Conservation (phyloP, 768 basidiomycete genomes). For the Nevesoporus exiguus region DNA sequence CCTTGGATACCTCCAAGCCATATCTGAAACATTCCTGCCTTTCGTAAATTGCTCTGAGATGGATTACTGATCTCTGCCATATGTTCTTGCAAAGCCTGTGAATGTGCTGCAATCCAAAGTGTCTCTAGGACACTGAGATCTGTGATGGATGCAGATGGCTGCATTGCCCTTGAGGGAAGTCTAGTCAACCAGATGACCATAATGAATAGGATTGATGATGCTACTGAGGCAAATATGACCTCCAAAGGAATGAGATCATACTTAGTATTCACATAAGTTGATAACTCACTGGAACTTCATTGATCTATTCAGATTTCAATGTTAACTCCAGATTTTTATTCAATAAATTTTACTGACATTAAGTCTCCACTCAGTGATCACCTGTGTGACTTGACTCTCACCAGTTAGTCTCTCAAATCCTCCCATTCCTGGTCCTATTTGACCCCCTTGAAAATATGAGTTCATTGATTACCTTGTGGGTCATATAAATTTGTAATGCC, state of each 20-base stretch:
- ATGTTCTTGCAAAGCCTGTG: neutral
- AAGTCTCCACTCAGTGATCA: slow-evolving; percentile 7
- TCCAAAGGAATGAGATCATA: neutral
- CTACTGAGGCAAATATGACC: neutral
- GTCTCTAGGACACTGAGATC: slow-evolving; percentile 14
- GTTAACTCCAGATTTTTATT: neutral
- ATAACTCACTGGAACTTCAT: slow-evolving; percentile 10
- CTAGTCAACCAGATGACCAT: neutral
- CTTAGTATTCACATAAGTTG: neutral
- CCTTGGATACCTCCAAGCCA: neutral
- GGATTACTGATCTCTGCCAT: neutral
- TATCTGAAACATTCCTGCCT: slow-evolving; percentile 10
- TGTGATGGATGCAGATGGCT: neutral
- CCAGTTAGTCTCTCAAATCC: slow-evolving; percentile 5
- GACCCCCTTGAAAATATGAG: slow-evolving; percentile 3
- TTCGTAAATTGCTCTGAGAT: neutral
- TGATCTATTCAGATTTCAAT: slow-evolving; percentile 3
- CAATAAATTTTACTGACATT: slow-evolving; percentile 5
- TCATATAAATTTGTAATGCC: too few species aligned
- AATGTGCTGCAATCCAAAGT: slow-evolving; percentile 9
- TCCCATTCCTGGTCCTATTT: slow-evolving; percentile 1
- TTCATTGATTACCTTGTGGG: too few species aligned
- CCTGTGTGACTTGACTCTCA: slow-evolving; percentile 5
- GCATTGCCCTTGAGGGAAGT: neutral
- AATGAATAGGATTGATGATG: slow-evolving; percentile 5